A percentile compares a stretch with the other conserved stretches of the same genome.
Conservation (phyloP, 2,329 filamentous ascomycete genomes). For the Fusarium protoensiforme region DNA sequence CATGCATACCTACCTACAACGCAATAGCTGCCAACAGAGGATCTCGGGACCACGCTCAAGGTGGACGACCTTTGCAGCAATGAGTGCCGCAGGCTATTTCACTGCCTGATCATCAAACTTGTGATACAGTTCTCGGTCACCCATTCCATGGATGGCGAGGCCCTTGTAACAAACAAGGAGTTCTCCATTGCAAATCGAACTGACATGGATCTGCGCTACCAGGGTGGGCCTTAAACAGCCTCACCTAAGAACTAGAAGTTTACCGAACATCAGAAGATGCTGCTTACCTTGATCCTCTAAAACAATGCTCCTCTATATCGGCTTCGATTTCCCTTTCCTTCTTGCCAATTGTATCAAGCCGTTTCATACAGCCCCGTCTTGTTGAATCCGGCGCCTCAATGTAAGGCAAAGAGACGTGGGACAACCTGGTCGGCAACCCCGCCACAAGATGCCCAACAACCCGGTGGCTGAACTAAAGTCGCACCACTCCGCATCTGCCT, state of each 20-base stretch:
- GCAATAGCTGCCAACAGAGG: background rate
- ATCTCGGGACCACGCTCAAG: background rate
- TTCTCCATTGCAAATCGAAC: background rate
- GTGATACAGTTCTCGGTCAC: background rate
- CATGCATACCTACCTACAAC: background rate
- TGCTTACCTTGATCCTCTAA: background rate
- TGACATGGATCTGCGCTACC: background rate
- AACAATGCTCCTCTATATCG: background rate
- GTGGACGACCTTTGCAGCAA: background rate
- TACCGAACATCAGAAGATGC: background rate
- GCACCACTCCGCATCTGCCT: conserved; percentile 27
- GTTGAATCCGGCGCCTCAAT: background rate
- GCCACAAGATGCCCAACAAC: conserved; percentile 23
- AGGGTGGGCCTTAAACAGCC: background rate
- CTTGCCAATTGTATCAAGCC: background rate
- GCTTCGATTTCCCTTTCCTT: background rate
- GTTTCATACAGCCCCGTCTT: background rate
- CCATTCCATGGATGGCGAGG: background rate
- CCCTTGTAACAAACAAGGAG: background rate
- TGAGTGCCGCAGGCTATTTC: background rate
- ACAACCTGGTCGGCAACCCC: conserved; percentile 17
- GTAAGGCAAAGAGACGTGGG: background rate
- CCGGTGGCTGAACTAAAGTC: conserved; percentile 28
- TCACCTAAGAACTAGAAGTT: background rate
- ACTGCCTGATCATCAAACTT: background rate